phyloP scores from a whole-genome alignment of 2,329 filamentous ascomycete species.

The Akanthomyces dipterigenus region DNA sequence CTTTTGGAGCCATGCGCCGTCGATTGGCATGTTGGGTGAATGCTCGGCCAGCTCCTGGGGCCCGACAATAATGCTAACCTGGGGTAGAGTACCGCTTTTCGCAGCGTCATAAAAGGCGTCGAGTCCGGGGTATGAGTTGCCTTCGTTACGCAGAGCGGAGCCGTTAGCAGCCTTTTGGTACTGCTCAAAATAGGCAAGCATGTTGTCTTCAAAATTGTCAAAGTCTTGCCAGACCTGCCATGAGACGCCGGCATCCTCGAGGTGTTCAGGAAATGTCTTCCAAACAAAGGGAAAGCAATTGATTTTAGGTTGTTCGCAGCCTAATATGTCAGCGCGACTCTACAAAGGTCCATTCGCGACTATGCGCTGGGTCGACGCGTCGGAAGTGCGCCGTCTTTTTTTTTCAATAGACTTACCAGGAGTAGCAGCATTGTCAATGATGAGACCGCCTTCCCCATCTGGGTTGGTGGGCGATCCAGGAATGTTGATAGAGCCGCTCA shows the following conservation, averaged over 20 bases:
- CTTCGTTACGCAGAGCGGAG: constrained; percentile 35
- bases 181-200: constrained; percentile 44
- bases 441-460: constrained; percentile 36
- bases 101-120: constrained; percentile 43
- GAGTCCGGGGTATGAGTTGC: constrained; percentile 39
- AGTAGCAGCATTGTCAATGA: constrained; percentile 38
- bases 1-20: constrained; percentile 50
- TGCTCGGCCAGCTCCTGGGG: constrained; percentile 51
- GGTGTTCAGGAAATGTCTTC: constrained; percentile 43
- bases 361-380: background rate
- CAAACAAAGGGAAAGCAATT: constrained; percentile 47
- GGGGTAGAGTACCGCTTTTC: constrained; percentile 40
- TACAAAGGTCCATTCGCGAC: background rate
- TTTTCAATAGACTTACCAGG: constrained; percentile 9
- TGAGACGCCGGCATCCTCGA: constrained; percentile 39
- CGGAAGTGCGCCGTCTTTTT: background rate
- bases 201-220: constrained; percentile 47
- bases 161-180: constrained; percentile 35
- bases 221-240: constrained; percentile 45
- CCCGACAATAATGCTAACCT: constrained; percentile 45
- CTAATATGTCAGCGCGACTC: background rate
- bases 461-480: constrained; percentile 29
- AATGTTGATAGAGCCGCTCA: constrained; percentile 40
- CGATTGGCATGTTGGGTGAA: constrained; percentile 43
- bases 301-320: constrained; percentile 34